phyloP scores from a whole-genome alignment of 2,329 filamentous ascomycete genomes.

The Microcera coccophila region DNA sequence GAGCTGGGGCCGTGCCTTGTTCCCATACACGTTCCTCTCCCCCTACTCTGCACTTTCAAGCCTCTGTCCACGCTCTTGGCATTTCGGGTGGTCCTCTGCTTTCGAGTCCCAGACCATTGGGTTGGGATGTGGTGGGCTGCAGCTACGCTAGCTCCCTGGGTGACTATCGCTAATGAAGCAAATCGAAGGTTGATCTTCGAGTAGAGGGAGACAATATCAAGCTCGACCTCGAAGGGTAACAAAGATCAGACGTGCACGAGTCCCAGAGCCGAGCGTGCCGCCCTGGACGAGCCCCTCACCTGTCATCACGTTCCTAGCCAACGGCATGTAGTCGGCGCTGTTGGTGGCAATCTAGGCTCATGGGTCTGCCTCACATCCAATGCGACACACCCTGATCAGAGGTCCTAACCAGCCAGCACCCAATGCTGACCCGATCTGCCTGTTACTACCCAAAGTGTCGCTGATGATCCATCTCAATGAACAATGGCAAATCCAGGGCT shows the following conservation, averaged over 20 bases:
- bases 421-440: no score
- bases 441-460: neutral
- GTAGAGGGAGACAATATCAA: neutral
- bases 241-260: neutral
- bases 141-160: neutral
- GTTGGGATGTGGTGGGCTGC: neutral
- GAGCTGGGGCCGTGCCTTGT: no score
- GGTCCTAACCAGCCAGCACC: no score
- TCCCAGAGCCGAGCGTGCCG: neutral
- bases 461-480: neutral
- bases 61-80: neutral
- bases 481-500: neutral
- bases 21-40: neutral
- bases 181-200: neutral
- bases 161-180: neutral
- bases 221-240: neutral
- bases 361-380: no score
- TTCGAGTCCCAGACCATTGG: neutral
- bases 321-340: neutral
- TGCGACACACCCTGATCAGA: no score
- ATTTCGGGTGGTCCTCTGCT: neutral
- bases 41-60: neutral
- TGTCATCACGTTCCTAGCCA: neutral
- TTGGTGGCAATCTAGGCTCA: neutral
- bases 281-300: neutral